A percentile compares a stretch with the other conserved stretches of the same genome.
phyloP scores from a whole-genome alignment of 225 moss, liverwort and hornwort genomes.

The Sphagnum contortum region DNA sequence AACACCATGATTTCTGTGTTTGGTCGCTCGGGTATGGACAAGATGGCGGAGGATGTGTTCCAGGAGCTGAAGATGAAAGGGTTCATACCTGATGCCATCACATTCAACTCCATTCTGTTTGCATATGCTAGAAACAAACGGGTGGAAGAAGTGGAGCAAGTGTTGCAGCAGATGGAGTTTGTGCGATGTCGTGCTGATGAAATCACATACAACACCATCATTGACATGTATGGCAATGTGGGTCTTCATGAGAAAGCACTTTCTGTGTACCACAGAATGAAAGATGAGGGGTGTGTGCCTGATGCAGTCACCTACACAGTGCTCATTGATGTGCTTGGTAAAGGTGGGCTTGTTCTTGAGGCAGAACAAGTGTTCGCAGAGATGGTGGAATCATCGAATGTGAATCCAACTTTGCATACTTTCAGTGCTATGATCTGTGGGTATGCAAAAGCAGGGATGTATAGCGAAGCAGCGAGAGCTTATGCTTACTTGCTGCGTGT shows the following conservation, averaged over 20 bases:
- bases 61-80: constrained; percentile 21
- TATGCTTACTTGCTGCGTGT: constrained; percentile 22
- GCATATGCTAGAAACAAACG: constrained; percentile 28
- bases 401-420: constrained; percentile 31
- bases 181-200: constrained; percentile 21
- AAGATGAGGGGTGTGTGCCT: constrained; percentile 22
- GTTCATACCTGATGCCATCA: constrained; percentile 30
- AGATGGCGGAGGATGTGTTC: constrained; percentile 32
- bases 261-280: constrained; percentile 31
- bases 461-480: constrained; percentile 17
- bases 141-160: constrained; percentile 26
- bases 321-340: constrained; percentile 38
- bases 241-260: constrained; percentile 20
- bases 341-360: constrained; percentile 25
- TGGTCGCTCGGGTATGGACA: constrained; percentile 39
- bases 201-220: constrained; percentile 34
- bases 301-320: constrained; percentile 36
- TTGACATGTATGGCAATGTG: constrained; percentile 38
- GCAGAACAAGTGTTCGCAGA: constrained; percentile 33
- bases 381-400: constrained; percentile 16
- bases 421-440: constrained; percentile 41
- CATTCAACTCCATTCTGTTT: constrained; percentile 32
- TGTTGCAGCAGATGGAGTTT: constrained; percentile 29
- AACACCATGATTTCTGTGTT: constrained; percentile 45
- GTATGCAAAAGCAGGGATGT: constrained; percentile 28